Percentiles rank a stretch among this genome's conserved stretches.
These are phyloP conservation scores for Chaetomium strumarium DNA, from an alignment of 2,329 filamentous ascomycete species.

Conservation along the genomic window DNA sequence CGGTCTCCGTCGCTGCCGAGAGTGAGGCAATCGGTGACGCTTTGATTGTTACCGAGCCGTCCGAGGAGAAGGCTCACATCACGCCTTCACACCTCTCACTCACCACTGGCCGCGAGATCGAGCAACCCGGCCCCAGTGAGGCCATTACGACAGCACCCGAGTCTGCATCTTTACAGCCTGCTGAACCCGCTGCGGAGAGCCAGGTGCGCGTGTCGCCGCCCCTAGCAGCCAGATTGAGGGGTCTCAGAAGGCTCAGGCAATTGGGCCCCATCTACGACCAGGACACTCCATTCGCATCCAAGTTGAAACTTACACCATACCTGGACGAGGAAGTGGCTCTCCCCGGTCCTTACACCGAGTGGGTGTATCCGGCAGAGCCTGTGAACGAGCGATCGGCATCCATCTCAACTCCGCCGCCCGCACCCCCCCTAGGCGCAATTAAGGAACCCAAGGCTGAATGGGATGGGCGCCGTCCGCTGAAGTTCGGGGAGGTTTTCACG, in stretches of 20 bases:
- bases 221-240: constrained; percentile 1
- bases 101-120: neutral
- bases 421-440: constrained; percentile 1
- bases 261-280: constrained; percentile 19
- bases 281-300: constrained; percentile 14
- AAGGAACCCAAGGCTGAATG: constrained; percentile 11
- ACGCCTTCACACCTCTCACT: neutral
- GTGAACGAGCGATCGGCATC: constrained; percentile 12
- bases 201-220: neutral
- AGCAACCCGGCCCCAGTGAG: neutral
- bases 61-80: constrained; percentile 4
- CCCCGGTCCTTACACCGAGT: constrained; percentile 23
- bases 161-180: neutral
- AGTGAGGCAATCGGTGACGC: constrained; percentile 5
- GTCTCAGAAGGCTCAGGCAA: constrained; percentile 12
- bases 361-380: constrained; percentile 14
- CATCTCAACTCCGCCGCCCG: constrained; percentile 8
- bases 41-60: neutral
- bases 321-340: constrained; percentile 19
- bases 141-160: neutral
- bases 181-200: neutral
- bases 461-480: constrained; percentile 19
- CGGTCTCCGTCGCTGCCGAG: constrained; percentile 8
- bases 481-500: constrained; percentile 14
- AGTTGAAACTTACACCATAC: constrained; percentile 20